A percentile compares a stretch with the other conserved stretches of the same genome.
These are phyloP conservation scores for Pichia paraexigua DNA, from an alignment of 805 yeast genomes.

Conservation along the genomic window DNA sequence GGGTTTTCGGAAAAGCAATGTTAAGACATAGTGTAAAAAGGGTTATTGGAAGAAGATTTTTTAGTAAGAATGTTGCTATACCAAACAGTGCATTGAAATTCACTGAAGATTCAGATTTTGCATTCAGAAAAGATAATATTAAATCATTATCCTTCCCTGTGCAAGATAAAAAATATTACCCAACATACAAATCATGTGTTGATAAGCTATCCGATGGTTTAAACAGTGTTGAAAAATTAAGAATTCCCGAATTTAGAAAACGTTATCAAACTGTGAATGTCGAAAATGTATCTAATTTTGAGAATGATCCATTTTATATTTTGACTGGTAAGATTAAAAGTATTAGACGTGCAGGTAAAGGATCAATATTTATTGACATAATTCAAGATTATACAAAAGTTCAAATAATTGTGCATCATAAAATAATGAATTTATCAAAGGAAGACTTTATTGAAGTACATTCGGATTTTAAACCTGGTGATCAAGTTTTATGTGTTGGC, in stretches of 20 bases:
- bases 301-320: conserved; percentile 10
- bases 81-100: neutral
- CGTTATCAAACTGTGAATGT: conserved; percentile 21
- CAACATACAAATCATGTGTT: conserved; percentile 13
- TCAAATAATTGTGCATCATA: conserved; percentile 56
- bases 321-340: conserved; percentile 52
- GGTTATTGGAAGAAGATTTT: neutral
- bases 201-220: neutral
- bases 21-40: neutral
- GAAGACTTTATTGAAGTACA: conserved; percentile 36
- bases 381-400: conserved; percentile 49
- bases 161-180: conserved; percentile 23
- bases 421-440: conserved; percentile 33
- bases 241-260: conserved; percentile 35
- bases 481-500: conserved; percentile 59
- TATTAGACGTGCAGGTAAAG: conserved; percentile 60
- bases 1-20: neutral
- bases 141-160: conserved; percentile 2
- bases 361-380: conserved; percentile 61
- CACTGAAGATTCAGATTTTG: conserved; percentile 27
- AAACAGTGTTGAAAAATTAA: conserved; percentile 10
- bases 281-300: conserved; percentile 18
- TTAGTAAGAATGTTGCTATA: neutral
- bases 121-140: conserved; percentile 23
- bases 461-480: conserved; percentile 56